These are phyloP conservation scores for Thamnidium elegans DNA, from an alignment of 192 early-diverging fungal species.

Conservation along the genomic window DNA sequence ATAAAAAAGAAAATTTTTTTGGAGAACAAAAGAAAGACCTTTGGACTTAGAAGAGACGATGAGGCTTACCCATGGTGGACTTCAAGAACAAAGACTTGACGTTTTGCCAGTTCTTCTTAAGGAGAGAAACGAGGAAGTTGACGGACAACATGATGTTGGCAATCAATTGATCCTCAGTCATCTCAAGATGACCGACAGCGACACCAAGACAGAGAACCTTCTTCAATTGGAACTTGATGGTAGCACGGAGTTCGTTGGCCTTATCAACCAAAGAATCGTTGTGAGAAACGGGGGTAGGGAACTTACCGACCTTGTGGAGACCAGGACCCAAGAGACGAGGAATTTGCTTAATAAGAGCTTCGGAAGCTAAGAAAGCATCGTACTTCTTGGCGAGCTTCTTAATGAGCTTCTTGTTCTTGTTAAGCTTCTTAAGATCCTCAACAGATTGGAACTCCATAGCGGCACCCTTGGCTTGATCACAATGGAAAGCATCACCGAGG, in stretches of 20 bases:
- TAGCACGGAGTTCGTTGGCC: conserved; percentile 91
- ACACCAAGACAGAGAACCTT: conserved; percentile 98
- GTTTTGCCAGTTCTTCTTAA: conserved; percentile 99
- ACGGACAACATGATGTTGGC: conserved; percentile 97
- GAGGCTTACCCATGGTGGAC: conserved; percentile 94
- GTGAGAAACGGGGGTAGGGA: conserved; percentile 95
- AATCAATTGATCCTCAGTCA: conserved; percentile 94
- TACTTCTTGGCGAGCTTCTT: conserved; percentile 99
- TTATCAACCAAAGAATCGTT: conserved; percentile 81
- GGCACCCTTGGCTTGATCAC: conserved; percentile 91
- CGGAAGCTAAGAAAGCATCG: conserved; percentile 97
- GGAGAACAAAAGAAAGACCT: background rate
- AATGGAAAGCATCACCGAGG: conserved; percentile 94
- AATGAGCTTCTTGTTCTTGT: conserved; percentile 99
- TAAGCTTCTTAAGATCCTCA: conserved; percentile 98
- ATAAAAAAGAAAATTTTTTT: background rate
- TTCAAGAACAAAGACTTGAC: conserved; percentile 98
- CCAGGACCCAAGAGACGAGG: conserved; percentile 97
- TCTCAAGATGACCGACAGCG: conserved; percentile 91
- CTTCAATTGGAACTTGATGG: conserved; percentile 99
- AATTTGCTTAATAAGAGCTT: conserved; percentile 98
- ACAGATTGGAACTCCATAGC: conserved; percentile 89
- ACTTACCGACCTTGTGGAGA: conserved; percentile 98
- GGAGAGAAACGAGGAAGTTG: conserved; percentile 96
- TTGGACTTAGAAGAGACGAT: conserved; percentile 75